Conservation (phyloP, 768 basidiomycete species). For the Daedaleopsis nitida region DNA sequence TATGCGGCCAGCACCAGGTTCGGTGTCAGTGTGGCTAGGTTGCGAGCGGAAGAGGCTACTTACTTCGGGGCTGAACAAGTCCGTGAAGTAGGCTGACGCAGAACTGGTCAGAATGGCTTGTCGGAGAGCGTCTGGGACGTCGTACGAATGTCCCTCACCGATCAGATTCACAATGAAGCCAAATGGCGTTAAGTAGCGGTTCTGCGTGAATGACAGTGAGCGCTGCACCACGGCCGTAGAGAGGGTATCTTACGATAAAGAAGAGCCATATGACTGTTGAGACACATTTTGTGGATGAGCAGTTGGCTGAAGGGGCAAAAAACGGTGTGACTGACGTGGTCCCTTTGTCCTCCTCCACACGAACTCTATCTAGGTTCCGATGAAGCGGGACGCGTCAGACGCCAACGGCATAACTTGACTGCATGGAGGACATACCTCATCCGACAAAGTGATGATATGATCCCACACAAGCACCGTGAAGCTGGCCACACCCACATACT, state of each 20-base stretch:
- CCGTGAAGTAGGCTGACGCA: constrained; percentile 26
- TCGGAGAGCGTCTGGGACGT: neutral
- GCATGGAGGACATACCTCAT: constrained; percentile 37
- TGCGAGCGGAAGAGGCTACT: neutral
- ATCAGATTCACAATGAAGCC: constrained; percentile 60
- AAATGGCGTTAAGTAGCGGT: constrained; percentile 64
- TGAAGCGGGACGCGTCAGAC: neutral
- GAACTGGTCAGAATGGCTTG: neutral
- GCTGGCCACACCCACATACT: constrained; percentile 56
- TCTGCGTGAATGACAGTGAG: constrained; percentile 37
- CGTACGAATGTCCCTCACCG: constrained; percentile 16
- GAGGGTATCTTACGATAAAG: constrained; percentile 33
- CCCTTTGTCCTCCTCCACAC: constrained; percentile 55
- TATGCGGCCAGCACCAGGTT: neutral
- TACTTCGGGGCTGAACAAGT: constrained; percentile 22
- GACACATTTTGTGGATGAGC: neutral
- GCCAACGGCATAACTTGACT: neutral
- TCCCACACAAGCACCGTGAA: constrained; percentile 58
- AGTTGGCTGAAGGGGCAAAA: neutral
- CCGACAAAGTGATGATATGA: constrained; percentile 52
- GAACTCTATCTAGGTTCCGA: constrained; percentile 42
- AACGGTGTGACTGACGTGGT: constrained; percentile 36
- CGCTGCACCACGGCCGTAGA: neutral
- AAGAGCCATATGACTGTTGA: constrained; percentile 38
- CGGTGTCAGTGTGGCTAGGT: neutral